Evolutionary conservation across 345 rosid genomes (phyloP).

Genomic region (Ricinus communis): DNA sequence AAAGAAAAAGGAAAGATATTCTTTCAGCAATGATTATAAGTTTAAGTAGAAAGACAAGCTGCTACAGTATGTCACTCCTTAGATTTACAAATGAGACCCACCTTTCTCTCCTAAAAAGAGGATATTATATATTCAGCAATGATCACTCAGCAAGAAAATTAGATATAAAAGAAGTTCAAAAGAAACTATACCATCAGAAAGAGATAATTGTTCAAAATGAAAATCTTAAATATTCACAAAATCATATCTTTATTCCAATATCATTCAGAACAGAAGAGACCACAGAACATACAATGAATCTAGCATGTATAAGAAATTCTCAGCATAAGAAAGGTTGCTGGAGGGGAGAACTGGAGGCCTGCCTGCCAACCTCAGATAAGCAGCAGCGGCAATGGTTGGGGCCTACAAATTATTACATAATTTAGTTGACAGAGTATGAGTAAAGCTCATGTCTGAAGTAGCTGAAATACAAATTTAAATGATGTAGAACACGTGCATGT

Average conservation of each 20-base stretch:
- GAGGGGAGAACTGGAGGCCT: slow-evolving; percentile 97
- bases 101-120: slow-evolving; percentile 2
- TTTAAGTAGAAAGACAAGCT: not conserved
- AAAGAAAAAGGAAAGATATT: not conserved
- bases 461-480: not conserved
- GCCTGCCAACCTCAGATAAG: slow-evolving; percentile 94
- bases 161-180: not conserved
- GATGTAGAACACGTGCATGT: not conserved
- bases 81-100: slow-evolving; percentile 1
- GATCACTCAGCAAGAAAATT: not conserved
- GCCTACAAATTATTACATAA: slow-evolving; percentile 19
- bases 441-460: not conserved
- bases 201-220: not conserved
- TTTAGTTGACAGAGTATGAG: not conserved
- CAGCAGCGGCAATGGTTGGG: slow-evolving; percentile 93
- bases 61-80: not conserved
- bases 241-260: not conserved
- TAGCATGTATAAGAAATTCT: slow-evolving; percentile 92
- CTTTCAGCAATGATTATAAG: not conserved
- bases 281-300: slow-evolving; percentile 71
- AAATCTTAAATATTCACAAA: not conserved
- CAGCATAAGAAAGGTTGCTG: slow-evolving; percentile 80
- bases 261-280: slow-evolving; percentile 4
- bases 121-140: slow-evolving; percentile 1
- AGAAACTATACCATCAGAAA: not conserved